Base-by-base conservation (phyloP, 441 rosid genomes). In the Arabidopsis hybrid region DNA sequence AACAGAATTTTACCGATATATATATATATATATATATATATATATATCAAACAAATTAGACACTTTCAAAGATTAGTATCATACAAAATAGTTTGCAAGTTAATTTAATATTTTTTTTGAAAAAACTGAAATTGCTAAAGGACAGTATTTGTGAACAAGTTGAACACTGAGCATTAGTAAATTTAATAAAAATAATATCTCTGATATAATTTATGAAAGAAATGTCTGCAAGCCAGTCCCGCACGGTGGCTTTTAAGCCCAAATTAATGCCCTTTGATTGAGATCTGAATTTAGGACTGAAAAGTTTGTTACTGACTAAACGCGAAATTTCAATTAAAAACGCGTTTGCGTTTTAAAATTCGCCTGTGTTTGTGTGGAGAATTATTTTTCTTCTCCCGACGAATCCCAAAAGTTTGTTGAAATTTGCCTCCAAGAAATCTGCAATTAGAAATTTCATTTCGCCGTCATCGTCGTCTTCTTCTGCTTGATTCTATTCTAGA, bases 401-500 rank as follows among this genome's bases (percentile, higher is more conserved):
- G 73, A 51, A 65, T 59, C 46, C 64, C 72, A 59, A 2, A 4
- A 64, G 57, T 34, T 34, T 50, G 71, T 67, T 80, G 71, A 32
- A 76, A 50, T 63, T 69, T 77, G 70, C 71, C 83, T 76, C 82
- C 86, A 79, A 72, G 73, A 69, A 80, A 79, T 45, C 71, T 53
- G 78, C 35, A 58, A 78, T 49, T 14, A 49, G 60, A 53, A 56
- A 42, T 7, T 51, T 7, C 57, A 58, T 69, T 45, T 57, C 36
- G 49, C 65, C 64, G 38, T 40, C 65, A 2, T 66, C 69, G 40
- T 65, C 71, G 4, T 31, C 53, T 13, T 45, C 68, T 35, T 59
- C 53, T 53, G 3, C 55, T 64, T 2, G 74, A n/a, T n/a, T n/a
- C n/a, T n/a, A 56, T 65, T 4, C 8, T 70, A 72, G 65, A 71